Conservation (phyloP, 2,329 filamentous ascomycete genomes). For the Sporothrix curviconia region DNA sequence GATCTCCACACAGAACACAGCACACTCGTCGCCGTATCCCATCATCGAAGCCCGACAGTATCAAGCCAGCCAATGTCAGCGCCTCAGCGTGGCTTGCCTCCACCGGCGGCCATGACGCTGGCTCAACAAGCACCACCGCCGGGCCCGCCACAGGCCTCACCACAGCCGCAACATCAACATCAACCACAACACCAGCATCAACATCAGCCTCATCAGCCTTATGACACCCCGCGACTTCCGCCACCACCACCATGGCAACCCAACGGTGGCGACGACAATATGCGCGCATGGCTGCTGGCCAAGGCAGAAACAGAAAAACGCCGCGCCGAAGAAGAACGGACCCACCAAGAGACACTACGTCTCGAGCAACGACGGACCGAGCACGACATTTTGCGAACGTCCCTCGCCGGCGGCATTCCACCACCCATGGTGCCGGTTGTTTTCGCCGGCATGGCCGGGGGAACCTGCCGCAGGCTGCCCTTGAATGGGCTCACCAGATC, state of each 20-base stretch:
- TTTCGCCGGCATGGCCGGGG: constrained; percentile 65
- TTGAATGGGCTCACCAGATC: constrained; percentile 65
- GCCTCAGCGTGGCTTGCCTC: constrained; percentile 63
- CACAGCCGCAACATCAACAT: constrained; percentile 1
- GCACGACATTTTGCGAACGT: constrained; percentile 64
- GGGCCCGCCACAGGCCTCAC: constrained; percentile 24
- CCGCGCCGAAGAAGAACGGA: constrained; percentile 68
- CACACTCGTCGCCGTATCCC: constrained; percentile 32
- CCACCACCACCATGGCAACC: constrained; percentile 29
- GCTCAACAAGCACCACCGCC: constrained; percentile 39
- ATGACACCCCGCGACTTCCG: constrained; percentile 17
- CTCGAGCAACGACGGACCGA: constrained; percentile 68
- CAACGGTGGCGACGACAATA: constrained; percentile 60
- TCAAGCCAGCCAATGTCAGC: constrained; percentile 56
- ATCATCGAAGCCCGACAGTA: constrained; percentile 40
- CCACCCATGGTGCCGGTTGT: constrained; percentile 69
- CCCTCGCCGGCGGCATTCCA: constrained; percentile 62
- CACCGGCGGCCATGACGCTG: constrained; percentile 59
- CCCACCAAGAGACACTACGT: constrained; percentile 56
- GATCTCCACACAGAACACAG: constrained; percentile 36
- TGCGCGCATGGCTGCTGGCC: constrained; percentile 64
- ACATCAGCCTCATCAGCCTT: neutral
- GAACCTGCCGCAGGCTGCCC: constrained; percentile 52
- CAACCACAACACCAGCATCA: constrained; percentile 8
- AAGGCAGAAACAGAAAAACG: constrained; percentile 68